These are phyloP conservation scores for Hypomyces rosellus DNA, from an alignment of 2,329 filamentous ascomycete genomes.

Conservation along the genomic window DNA sequence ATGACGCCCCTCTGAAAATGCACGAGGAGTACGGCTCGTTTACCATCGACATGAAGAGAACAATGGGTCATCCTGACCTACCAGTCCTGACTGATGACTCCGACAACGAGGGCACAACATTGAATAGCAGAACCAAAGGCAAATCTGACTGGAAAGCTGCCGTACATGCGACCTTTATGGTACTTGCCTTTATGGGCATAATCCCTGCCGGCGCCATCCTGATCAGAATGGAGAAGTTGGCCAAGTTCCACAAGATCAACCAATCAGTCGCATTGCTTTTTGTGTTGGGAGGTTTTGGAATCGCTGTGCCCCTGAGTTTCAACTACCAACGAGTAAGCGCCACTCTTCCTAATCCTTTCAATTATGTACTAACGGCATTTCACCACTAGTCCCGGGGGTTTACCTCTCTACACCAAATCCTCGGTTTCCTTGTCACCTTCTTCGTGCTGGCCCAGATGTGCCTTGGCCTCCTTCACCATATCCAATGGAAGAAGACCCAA, in stretches of 20 bases:
- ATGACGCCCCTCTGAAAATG: slow-evolving; percentile 40
- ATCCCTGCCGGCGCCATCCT: slow-evolving; percentile 51
- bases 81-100: slow-evolving; percentile 32
- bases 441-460: slow-evolving; percentile 47
- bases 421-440: slow-evolving; percentile 49
- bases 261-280: slow-evolving; percentile 45
- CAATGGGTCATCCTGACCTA: slow-evolving; percentile 38
- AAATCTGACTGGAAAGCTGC: slow-evolving; percentile 34
- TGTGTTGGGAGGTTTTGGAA: slow-evolving; percentile 41
- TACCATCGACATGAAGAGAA: slow-evolving; percentile 47
- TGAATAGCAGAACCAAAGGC: slow-evolving; percentile 25
- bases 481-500: slow-evolving; percentile 44
- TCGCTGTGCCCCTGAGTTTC: slow-evolving; percentile 48
- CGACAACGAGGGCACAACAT: slow-evolving; percentile 29
- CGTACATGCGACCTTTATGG: slow-evolving; percentile 47
- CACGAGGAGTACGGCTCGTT: slow-evolving; percentile 51
- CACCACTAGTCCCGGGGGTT: slow-evolving; percentile 43
- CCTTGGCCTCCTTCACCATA: slow-evolving; percentile 51
- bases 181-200: slow-evolving; percentile 47
- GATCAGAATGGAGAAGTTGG: slow-evolving; percentile 44
- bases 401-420: slow-evolving; percentile 49
- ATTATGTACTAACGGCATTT: neutral
- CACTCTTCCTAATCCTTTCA: neutral
- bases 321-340: slow-evolving; percentile 49
- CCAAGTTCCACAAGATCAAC: slow-evolving; percentile 48